These are phyloP conservation scores for Sordariomycetes sp. DNA, from an alignment of 2,329 filamentous ascomycete genomes.

Conservation along the genomic window DNA sequence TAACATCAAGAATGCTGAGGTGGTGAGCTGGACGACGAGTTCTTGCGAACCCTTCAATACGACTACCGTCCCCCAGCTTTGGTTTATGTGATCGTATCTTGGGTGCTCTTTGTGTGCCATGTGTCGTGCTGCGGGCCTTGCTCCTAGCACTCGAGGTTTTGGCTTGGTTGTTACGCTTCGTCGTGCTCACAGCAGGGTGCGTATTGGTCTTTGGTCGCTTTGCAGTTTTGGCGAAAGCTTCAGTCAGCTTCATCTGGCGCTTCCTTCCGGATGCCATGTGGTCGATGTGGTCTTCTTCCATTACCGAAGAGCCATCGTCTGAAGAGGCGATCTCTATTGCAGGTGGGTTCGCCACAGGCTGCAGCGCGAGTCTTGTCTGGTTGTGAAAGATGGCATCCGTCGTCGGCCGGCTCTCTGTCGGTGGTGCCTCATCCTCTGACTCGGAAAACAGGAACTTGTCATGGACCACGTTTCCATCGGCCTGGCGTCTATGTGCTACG, in stretches of 20 bases:
- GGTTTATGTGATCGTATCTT: too few species aligned
- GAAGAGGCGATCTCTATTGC: slow-evolving; percentile 6
- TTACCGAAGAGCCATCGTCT: slow-evolving; percentile 23
- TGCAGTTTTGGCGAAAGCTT: slow-evolving; percentile 13
- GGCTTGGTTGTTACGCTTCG: slow-evolving; percentile 2
- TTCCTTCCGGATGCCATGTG: slow-evolving; percentile 36
- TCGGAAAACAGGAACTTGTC: slow-evolving; percentile 33
- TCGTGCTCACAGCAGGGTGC: too few species aligned
- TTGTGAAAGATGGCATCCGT: slow-evolving; percentile 14
- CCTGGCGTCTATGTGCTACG: slow-evolving; percentile 31
- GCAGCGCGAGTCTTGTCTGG: slow-evolving; percentile 15
- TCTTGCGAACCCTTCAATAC: too few species aligned
- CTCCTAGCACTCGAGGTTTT: too few species aligned
- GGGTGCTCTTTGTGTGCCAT: too few species aligned
- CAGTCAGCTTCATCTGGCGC: slow-evolving; percentile 21
- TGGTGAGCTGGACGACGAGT: too few species aligned
- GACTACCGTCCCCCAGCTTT: too few species aligned
- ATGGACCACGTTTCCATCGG: slow-evolving; percentile 2
- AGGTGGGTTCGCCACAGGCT: slow-evolving; percentile 4
- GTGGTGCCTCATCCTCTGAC: slow-evolving; percentile 29
- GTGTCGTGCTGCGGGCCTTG: too few species aligned
- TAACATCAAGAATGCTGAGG: slow-evolving; percentile 53
- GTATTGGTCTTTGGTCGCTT: slow-evolving; percentile 14
- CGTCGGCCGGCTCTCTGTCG: slow-evolving; percentile 5
- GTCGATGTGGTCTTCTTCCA: slow-evolving; percentile 45